phyloP scores from a whole-genome alignment of 2,329 filamentous ascomycete species.

The Phyllosticta citriasiana region DNA sequence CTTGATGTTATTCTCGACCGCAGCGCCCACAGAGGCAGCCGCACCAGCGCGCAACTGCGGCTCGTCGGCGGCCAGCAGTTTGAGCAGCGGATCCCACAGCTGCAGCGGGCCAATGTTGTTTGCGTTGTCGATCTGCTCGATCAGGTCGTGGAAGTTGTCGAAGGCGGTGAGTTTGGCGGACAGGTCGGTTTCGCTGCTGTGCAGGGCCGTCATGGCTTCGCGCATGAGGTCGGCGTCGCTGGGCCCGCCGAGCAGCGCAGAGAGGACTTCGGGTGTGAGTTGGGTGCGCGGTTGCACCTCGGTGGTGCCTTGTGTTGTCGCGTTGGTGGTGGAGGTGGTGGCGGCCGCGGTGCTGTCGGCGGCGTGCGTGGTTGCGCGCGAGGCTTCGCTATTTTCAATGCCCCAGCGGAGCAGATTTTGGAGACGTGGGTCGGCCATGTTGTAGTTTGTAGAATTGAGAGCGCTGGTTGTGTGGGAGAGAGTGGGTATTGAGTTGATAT shows the following conservation, averaged over 20 bases:
- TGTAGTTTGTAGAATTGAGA: neutral
- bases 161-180: conserved; percentile 75
- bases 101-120: conserved; percentile 77
- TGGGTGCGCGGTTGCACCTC: conserved; percentile 22
- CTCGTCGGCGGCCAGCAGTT: conserved; percentile 58
- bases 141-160: conserved; percentile 89
- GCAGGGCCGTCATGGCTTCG: conserved; percentile 68
- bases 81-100: conserved; percentile 73
- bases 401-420: conserved; percentile 76
- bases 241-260: conserved; percentile 68
- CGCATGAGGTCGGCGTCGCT: conserved; percentile 90
- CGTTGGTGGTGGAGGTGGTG: conserved; percentile 7
- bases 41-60: conserved; percentile 70
- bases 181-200: conserved; percentile 51
- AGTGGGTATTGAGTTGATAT: neutral
- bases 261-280: conserved; percentile 61
- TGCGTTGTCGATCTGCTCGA: conserved; percentile 90
- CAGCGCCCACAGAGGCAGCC: conserved; percentile 89
- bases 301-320: neutral
- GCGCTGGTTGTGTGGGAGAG: neutral
- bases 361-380: conserved; percentile 24
- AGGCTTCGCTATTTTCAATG: conserved; percentile 49
- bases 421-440: conserved; percentile 51
- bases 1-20: conserved; percentile 89
- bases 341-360: conserved; percentile 13